phyloP scores from a whole-genome alignment of 106 monocot genomes.

The Allium sativum region DNA sequence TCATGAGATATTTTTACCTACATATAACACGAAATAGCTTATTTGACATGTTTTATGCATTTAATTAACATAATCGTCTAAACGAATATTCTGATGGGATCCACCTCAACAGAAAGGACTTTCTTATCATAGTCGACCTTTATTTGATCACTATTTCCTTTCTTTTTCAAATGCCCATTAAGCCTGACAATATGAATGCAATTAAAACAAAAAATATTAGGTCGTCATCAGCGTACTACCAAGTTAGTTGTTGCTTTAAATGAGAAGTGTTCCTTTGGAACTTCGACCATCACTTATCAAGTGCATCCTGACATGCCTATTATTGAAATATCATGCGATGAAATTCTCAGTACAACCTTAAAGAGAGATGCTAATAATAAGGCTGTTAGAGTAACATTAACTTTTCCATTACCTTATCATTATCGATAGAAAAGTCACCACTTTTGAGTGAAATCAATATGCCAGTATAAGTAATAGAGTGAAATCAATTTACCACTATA shows the following conservation, averaged over 20 bases:
- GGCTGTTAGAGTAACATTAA: too few relatives aligned
- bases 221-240: constrained; percentile 58
- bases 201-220: constrained; percentile 4
- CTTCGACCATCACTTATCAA: constrained; percentile 84
- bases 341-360: not conserved
- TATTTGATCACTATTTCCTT: constrained; percentile 81
- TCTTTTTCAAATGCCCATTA: constrained; percentile 86
- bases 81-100: not conserved
- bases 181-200: constrained; percentile 32
- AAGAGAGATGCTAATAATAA: too few relatives aligned
- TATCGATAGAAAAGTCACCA: too few relatives aligned
- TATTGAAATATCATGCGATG: not conserved
- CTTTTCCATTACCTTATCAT: too few relatives aligned
- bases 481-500: too few relatives aligned
- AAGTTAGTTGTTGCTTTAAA: constrained; percentile 82
- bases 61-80: not conserved
- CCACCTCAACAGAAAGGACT: constrained; percentile 78
- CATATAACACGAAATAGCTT: not conserved
- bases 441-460: too few relatives aligned
- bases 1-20: constrained; percentile 97
- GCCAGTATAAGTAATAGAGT: too few relatives aligned
- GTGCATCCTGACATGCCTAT: constrained; percentile 69
- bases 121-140: constrained; percentile 77
- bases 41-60: not conserved
- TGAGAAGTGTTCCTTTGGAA: constrained; percentile 75